These are phyloP conservation scores for Fusarium zealandicum DNA, from an alignment of 2,329 filamentous ascomycete genomes.

Conservation along the genomic window DNA sequence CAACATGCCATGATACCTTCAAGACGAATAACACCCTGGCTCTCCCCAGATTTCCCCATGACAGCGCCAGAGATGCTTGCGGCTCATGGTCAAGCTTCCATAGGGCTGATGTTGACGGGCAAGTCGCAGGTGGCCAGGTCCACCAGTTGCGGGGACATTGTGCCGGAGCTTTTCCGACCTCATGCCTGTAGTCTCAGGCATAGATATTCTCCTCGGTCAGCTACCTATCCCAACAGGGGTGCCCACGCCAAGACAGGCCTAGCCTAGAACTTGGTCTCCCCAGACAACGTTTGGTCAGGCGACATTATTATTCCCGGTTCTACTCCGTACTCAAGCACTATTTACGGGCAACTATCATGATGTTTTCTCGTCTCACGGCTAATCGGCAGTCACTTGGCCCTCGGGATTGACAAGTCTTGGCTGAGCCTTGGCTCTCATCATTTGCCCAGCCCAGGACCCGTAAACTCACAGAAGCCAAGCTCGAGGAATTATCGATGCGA, in stretches of 20 bases:
- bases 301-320: no score
- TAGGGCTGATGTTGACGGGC: slow-evolving; percentile 41
- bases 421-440: slow-evolving; percentile 15
- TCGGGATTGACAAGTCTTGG: slow-evolving; percentile 15
- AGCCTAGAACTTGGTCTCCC: not conserved
- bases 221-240: not conserved
- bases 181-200: slow-evolving; percentile 21
- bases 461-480: not conserved
- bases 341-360: not conserved
- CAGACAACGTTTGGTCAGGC: not conserved
- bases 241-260: slow-evolving; percentile 6
- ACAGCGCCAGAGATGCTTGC: slow-evolving; percentile 40
- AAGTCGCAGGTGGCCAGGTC: slow-evolving; percentile 25
- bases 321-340: no score
- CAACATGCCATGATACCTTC: slow-evolving; percentile 7
- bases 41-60: slow-evolving; percentile 36
- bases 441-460: slow-evolving; percentile 4
- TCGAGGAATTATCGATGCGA: not conserved
- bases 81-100: slow-evolving; percentile 40
- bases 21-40: slow-evolving; percentile 26
- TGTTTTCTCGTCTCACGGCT: slow-evolving; percentile 18
- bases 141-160: slow-evolving; percentile 4
- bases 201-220: not conserved
- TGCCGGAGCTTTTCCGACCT: slow-evolving; percentile 3
- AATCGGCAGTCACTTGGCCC: slow-evolving; percentile 17